Conservation (phyloP, 2,329 filamentous ascomycete genomes). For the Verticillium dahliae region DNA sequence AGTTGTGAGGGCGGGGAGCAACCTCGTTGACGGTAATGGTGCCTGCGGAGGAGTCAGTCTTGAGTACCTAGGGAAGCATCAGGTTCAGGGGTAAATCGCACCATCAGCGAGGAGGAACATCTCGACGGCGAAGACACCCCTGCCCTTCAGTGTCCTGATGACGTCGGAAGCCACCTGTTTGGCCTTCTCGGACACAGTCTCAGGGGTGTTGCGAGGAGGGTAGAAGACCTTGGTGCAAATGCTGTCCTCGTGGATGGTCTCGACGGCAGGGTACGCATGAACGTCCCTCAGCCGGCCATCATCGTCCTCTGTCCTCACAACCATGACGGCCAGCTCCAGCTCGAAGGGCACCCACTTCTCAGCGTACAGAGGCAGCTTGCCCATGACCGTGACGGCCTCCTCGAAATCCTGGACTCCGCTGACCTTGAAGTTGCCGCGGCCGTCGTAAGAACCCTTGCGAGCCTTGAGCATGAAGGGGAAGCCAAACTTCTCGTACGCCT, state of each 20-base stretch:
- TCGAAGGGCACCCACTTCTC: constrained; percentile 85
- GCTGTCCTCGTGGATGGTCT: constrained; percentile 91
- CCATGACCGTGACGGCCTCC: constrained; percentile 63
- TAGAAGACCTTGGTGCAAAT: constrained; percentile 91
- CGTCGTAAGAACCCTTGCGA: constrained; percentile 85
- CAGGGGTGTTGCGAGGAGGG: constrained; percentile 67
- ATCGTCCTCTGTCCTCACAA: constrained; percentile 76
- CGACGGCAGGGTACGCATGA: constrained; percentile 79
- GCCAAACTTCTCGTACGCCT: constrained; percentile 59
- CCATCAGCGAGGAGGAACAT: constrained; percentile 80
- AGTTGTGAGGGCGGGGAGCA: constrained; percentile 71
- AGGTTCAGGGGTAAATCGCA: constrained; percentile 17
- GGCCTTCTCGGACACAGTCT: constrained; percentile 55
- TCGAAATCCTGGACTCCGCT: constrained; percentile 38
- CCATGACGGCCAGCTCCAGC: constrained; percentile 89
- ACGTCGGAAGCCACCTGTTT: constrained; percentile 74
- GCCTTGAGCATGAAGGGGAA: constrained; percentile 92
- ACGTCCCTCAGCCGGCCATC: constrained; percentile 39
- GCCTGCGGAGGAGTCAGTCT: constrained; percentile 23
- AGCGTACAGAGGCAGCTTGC: constrained; percentile 69
- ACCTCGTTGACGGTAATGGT: constrained; percentile 79
- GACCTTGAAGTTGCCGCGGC: constrained; percentile 61
- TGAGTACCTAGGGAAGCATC: neutral
- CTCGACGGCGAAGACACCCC: constrained; percentile 93
- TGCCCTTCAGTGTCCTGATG: constrained; percentile 72